Evolutionary conservation across 495 filamentous ascomycete species (phyloP), one percentile per base, ranked within the genome.

Genomic region (Aspergillus steynii): DNA sequence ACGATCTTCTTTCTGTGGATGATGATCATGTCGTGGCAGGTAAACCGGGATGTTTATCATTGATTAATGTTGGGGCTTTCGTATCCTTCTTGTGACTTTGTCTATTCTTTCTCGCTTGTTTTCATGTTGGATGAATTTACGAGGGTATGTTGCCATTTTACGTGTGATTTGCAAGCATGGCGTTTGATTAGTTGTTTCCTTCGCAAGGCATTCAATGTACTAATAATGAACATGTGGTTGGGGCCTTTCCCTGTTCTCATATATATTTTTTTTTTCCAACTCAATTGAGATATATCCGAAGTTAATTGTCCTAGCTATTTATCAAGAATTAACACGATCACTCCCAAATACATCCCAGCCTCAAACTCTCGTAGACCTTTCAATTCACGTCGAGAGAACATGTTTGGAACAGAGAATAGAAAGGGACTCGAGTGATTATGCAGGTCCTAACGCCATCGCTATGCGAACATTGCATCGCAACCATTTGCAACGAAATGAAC

Each of bases 1-100:
- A 85, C 80, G 9, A 83, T 98, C 29, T 96, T 97, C 69, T 84
- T 96, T 68, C 65, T 97, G 6, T 98, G 93, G 93, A 94, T 98
- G 80, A 92, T 97, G 71, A 77, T 98, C 51, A 91, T 98, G 87
- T 87, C 89, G 20, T 90, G 87, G 76, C 91, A 96, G 74, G 95
- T 99, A 14, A 88, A 91, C 77, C 81, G 83, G 52, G 85, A 90
- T 70, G 72, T 78, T 57, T 79, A 78, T 63, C 74, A 80, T 61
- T 82, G 31, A 53, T 58, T 53, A 31, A 56, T 62, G 12, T n/a
- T 32, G 8, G 1, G 5, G 28, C 53, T 31, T 4, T 49, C 69
- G 57, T 34, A 61, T 69, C 55, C 65, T 58, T 64, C 58, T 50
- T 45, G 34, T 58, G 48, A 29, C 26, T 54, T 52, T 28, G 6